phyloP scores from a whole-genome alignment of 148 eudicot genomes.

The Cornus kousa region DNA sequence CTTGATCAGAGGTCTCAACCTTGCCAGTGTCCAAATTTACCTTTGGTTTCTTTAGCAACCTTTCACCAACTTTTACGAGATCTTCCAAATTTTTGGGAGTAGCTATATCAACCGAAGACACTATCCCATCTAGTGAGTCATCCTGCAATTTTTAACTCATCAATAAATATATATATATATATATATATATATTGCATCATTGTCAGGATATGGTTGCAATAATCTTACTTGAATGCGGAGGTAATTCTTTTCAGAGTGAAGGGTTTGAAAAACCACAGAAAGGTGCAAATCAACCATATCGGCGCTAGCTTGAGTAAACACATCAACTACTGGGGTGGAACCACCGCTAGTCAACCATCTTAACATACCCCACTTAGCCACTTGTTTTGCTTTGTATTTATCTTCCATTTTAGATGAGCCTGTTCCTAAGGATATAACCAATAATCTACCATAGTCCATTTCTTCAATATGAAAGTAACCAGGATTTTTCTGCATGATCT shows the following conservation, averaged over 20 bases:
- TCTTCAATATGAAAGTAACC: conserved; percentile 10
- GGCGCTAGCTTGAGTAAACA: conserved; percentile 19
- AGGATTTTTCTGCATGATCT: background rate
- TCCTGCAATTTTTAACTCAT: conserved; percentile 7
- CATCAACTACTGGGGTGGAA: conserved; percentile 17
- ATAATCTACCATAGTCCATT: conserved; percentile 17
- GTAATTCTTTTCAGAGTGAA: conserved; percentile 15
- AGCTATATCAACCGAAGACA: conserved; percentile 24
- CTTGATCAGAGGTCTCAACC: conserved; percentile 13
- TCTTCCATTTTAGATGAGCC: conserved; percentile 19
- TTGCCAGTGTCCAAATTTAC: conserved; percentile 31
- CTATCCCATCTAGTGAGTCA: conserved; percentile 16
- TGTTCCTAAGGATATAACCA: conserved; percentile 25
- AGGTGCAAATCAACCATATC: conserved; percentile 2
- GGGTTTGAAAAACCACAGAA: conserved; percentile 17
- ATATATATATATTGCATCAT: too few relatives aligned
- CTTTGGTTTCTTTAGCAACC: conserved; percentile 30
- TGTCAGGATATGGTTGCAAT: too few relatives aligned
- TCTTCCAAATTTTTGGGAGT: conserved; percentile 28
- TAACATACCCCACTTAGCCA: conserved; percentile 21
- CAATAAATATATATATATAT: background rate
- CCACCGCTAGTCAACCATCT: background rate
- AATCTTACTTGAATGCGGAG: conserved; percentile 27
- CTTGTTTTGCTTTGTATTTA: conserved; percentile 21
- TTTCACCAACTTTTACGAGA: conserved; percentile 28